A percentile compares a stretch with the other conserved stretches of the same genome.
These are phyloP conservation scores for Pyrenochaeta sp. DNA, from an alignment of 2,329 filamentous ascomycete genomes.

Conservation along the genomic window DNA sequence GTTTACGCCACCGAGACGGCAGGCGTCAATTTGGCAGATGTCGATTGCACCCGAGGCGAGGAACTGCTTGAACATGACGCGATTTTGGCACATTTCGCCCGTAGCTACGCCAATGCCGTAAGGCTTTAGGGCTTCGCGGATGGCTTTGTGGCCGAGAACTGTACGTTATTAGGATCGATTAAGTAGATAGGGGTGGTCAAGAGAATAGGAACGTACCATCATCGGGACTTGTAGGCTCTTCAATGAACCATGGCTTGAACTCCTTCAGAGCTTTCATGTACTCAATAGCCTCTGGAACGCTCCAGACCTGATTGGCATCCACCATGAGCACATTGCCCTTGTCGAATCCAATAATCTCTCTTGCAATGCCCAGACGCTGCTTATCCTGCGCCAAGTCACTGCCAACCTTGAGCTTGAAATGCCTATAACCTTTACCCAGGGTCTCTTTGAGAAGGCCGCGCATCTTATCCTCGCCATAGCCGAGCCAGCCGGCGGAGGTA, in stretches of 20 bases:
- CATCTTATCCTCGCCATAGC: conserved; percentile 90
- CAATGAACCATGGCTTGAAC: conserved; percentile 93
- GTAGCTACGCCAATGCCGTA: conserved; percentile 85
- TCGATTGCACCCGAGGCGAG: conserved; percentile 82
- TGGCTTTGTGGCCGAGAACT: conserved; percentile 85
- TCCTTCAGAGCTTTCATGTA: conserved; percentile 85
- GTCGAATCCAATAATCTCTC: conserved; percentile 84
- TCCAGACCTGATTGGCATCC: conserved; percentile 93
- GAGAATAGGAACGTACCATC: conserved; percentile 58
- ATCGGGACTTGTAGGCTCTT: conserved; percentile 90
- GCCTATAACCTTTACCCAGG: conserved; percentile 76
- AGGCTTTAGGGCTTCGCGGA: conserved; percentile 79
- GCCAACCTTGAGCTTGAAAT: conserved; percentile 94
- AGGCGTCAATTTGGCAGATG: conserved; percentile 89
- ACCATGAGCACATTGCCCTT: conserved; percentile 88
- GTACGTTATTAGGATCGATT: conserved; percentile 1
- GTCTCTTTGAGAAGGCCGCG: conserved; percentile 76
- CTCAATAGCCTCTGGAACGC: conserved; percentile 84
- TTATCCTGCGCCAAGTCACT: conserved; percentile 75
- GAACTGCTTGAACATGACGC: conserved; percentile 93
- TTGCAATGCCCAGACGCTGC: conserved; percentile 74
- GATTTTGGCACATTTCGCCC: conserved; percentile 95
- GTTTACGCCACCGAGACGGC: conserved; percentile 88
- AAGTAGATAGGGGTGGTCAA: not conserved
- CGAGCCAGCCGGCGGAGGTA: conserved; percentile 90